Conservation (phyloP, 345 rosid genomes). For the Euclidium syriacum region DNA sequence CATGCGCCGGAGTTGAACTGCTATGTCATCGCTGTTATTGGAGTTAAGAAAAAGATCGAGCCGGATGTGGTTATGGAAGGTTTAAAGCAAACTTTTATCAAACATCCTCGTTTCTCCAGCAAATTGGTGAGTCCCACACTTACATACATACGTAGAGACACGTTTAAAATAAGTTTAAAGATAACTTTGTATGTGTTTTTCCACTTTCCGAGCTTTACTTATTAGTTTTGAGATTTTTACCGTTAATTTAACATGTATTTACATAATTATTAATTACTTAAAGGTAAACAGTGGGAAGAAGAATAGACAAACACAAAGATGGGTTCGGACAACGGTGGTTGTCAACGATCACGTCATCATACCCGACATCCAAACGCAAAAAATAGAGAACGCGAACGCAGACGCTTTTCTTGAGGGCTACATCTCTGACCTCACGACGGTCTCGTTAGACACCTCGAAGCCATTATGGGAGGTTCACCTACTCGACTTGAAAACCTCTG, state of each 20-base stretch:
- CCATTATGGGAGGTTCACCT: conserved; percentile 75
- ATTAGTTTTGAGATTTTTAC: too few relatives aligned
- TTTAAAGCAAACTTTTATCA: conserved; percentile 35
- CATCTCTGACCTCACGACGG: conserved; percentile 41
- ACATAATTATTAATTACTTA: neutral
- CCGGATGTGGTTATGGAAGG: conserved; percentile 37
- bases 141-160: neutral
- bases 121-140: conserved; percentile 35
- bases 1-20: conserved; percentile 41
- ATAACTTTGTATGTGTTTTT: neutral
- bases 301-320: conserved; percentile 40
- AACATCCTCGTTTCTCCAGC: conserved; percentile 64
- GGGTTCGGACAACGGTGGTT: conserved; percentile 42
- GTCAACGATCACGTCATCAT: conserved; percentile 44
- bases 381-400: conserved; percentile 31
- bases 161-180: neutral
- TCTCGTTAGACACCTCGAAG: conserved; percentile 44
- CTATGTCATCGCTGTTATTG: conserved; percentile 39
- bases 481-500: conserved; percentile 48
- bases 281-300: conserved; percentile 29
- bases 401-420: conserved; percentile 53
- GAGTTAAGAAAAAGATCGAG: conserved; percentile 35
- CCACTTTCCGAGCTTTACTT: too few relatives aligned
- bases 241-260: neutral
- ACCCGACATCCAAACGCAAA: conserved; percentile 31